Evolutionary conservation across 1,284 basidiomycete genomes (phyloP), one percentile per base, ranked within the genome.

Genomic region (Moesziomyces sp.): DNA sequence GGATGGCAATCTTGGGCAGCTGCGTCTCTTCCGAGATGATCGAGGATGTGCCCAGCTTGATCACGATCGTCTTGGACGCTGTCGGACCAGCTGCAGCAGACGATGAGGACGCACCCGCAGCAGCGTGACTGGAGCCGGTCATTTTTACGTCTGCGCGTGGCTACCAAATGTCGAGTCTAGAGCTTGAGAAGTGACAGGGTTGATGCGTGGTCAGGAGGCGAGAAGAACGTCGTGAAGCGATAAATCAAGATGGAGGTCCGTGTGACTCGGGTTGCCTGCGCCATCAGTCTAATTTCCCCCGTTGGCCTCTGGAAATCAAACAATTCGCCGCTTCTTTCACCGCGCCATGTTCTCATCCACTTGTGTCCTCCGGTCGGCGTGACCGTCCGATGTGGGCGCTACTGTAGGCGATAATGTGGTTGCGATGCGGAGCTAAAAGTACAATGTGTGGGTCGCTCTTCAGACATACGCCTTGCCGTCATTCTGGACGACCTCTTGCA

Each of bases 1-100:
- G 88, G 8, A 92, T 92, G 9, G 93, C 93, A 0, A 99, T 88
- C 21, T 97, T 88, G 0, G 96, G 94, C 10, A 79, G 74, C 34
- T 76, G 73, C 4, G 79, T 82, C 19, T 54, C 45, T 44, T 81
- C 77, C 1, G 74, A 77, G 28, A 83, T 72, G 60, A 84, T 82
- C 16, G 80, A 82, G 11, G 82, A 84, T 1, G 80, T 83, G 46
- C 82, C 82, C 26, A 84, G 75, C 55, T 84, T 84, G 78, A 84
- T 81, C 21, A 84, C 82, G 18, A 84, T 76, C 3, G 80, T 83
- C 62, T 80, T 79, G 24, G 53, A 55, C 35, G 26, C 52, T n/a
- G 64, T 59, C 21, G 51, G 6, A 23, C 40, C 10, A 30, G 19
- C 30, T 50, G 51, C 26, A 11, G 46, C 46, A 8, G 46, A 13